Evolutionary conservation across 2,329 filamentous ascomycete genomes (phyloP).

Genomic region (Hypoxylon sp.): DNA sequence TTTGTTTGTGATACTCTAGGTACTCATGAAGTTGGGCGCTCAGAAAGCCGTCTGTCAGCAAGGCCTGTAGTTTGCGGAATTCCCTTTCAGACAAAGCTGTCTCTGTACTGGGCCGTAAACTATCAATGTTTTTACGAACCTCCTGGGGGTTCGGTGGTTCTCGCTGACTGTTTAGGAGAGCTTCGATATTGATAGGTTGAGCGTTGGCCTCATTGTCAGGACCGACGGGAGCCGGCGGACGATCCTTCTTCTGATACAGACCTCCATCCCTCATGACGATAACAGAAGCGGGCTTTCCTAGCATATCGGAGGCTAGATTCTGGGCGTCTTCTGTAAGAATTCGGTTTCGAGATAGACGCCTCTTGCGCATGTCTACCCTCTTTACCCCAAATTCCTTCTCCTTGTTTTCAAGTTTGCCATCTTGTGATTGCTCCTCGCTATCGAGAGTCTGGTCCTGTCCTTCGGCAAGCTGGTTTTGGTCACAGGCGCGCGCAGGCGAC

Average conservation of each 20-base stretch:
- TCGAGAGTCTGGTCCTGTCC: slow-evolving; percentile 1
- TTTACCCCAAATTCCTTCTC: slow-evolving; percentile 21
- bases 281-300: slow-evolving; percentile 61
- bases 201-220: slow-evolving; percentile 33
- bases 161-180: slow-evolving; percentile 52
- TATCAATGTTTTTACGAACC: slow-evolving; percentile 63
- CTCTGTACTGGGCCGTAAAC: slow-evolving; percentile 62
- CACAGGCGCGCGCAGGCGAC: neutral
- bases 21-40: slow-evolving; percentile 63
- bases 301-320: slow-evolving; percentile 53
- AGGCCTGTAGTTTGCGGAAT: slow-evolving; percentile 59
- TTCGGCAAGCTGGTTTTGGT: slow-evolving; percentile 2
- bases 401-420: neutral
- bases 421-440: neutral
- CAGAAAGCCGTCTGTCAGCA: slow-evolving; percentile 64
- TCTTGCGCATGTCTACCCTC: slow-evolving; percentile 39
- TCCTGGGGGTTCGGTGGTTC: slow-evolving; percentile 55
- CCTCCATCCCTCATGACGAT: slow-evolving; percentile 64
- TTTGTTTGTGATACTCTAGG: slow-evolving; percentile 45
- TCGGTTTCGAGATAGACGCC: slow-evolving; percentile 46
- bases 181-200: slow-evolving; percentile 54
- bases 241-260: slow-evolving; percentile 29
- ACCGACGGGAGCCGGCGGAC: neutral
- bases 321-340: slow-evolving; percentile 46
- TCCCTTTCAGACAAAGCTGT: slow-evolving; percentile 58